Percentiles rank a stretch among this genome's conserved stretches.
Conservation (phyloP, 1,284 basidiomycete species). For the Hymenochaete sp. region DNA sequence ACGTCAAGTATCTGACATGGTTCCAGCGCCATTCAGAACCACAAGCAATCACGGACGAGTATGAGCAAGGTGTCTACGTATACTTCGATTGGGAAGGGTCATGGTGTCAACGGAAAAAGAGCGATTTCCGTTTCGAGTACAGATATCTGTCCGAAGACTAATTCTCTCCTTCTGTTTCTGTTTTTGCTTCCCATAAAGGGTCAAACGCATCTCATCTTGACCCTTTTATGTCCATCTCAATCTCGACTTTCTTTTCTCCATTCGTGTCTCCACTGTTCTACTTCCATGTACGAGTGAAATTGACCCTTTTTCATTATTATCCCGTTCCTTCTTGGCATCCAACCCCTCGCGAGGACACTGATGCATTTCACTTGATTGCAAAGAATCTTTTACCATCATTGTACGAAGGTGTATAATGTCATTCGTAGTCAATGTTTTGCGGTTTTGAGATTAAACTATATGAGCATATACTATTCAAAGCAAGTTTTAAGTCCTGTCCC, state of each 20-base stretch:
- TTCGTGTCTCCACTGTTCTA: not conserved
- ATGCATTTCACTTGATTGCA: too few relatives aligned
- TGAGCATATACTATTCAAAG: too few relatives aligned
- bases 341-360: too few relatives aligned
- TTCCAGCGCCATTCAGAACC: slow-evolving; percentile 99
- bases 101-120: slow-evolving; percentile 98
- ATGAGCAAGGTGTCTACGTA: slow-evolving; percentile 96
- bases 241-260: slow-evolving; percentile 3
- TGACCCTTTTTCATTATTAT: not conserved
- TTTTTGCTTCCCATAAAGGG: too few relatives aligned
- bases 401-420: too few relatives aligned
- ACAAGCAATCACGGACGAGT: slow-evolving; percentile 99
- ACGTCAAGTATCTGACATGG: slow-evolving; percentile 99
- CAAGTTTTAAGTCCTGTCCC: too few relatives aligned
- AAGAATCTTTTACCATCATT: too few relatives aligned
- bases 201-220: slow-evolving; percentile 1
- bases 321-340: too few relatives aligned
- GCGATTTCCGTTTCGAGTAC: slow-evolving; percentile 95
- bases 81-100: slow-evolving; percentile 97
- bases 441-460: too few relatives aligned
- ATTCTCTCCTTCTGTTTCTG: slow-evolving; percentile 18
- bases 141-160: slow-evolving; percentile 85
- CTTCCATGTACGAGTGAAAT: not conserved
- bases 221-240: slow-evolving; percentile 1
- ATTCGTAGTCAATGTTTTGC: too few relatives aligned